Evolutionary conservation across 78 protist species (phyloP).

Genomic region (Dictyostelium capitatum): DNA sequence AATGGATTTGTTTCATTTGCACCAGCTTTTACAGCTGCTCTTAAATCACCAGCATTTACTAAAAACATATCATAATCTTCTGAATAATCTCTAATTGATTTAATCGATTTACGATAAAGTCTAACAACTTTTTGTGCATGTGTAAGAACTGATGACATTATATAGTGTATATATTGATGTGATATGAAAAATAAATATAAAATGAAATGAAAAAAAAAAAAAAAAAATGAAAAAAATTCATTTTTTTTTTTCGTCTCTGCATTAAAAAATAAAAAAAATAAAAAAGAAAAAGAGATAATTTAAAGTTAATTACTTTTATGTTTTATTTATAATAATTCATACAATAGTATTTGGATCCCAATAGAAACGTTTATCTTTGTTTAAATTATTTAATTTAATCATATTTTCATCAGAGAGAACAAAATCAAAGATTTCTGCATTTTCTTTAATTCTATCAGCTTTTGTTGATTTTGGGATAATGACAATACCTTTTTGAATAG

Average conservation of each 20-base stretch:
- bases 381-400: slow-evolving; percentile 8
- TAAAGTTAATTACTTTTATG: neutral
- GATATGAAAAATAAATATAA: neutral
- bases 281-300: neutral
- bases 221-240: neutral
- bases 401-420: neutral
- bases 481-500: slow-evolving; percentile 51
- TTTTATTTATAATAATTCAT: neutral
- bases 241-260: too few relatives aligned
- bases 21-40: slow-evolving; percentile 19
- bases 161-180: neutral
- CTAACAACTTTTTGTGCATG: slow-evolving; percentile 73
- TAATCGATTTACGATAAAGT: slow-evolving; percentile 56
- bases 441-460: slow-evolving; percentile 68
- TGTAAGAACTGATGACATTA: neutral
- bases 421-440: slow-evolving; percentile 36
- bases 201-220: neutral
- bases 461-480: slow-evolving; percentile 78
- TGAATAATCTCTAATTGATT: slow-evolving; percentile 73
- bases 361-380: slow-evolving; percentile 33
- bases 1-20: slow-evolving; percentile 68
- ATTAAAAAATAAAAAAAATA: neutral
- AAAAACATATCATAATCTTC: slow-evolving; percentile 77
- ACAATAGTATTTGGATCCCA: slow-evolving; percentile 41
- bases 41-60: slow-evolving; percentile 23